Conservation (phyloP, 2,329 filamentous ascomycete species). For the Microcera coccophila region DNA sequence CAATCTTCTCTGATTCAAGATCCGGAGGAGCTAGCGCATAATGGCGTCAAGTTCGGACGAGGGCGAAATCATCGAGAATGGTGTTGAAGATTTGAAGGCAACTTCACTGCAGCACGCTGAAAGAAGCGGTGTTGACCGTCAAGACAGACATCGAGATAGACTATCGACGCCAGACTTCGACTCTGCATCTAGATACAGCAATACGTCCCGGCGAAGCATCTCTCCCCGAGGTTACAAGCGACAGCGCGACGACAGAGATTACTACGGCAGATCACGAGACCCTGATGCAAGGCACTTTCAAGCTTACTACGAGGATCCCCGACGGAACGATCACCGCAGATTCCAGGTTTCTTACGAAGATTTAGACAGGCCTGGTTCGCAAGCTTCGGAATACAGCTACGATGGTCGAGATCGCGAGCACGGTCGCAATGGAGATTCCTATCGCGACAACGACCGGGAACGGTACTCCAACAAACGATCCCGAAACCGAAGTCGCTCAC, state of each 20-base stretch:
- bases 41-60: slow-evolving; percentile 68
- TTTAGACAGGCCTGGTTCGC: slow-evolving; percentile 49
- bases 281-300: slow-evolving; percentile 58
- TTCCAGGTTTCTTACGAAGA: slow-evolving; percentile 53
- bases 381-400: slow-evolving; percentile 42
- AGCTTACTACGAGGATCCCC: slow-evolving; percentile 58
- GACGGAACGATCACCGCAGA: slow-evolving; percentile 45
- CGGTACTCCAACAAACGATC: slow-evolving; percentile 50
- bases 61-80: slow-evolving; percentile 78
- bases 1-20: slow-evolving; percentile 22
- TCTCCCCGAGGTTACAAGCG: slow-evolving; percentile 68
- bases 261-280: slow-evolving; percentile 42
- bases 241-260: slow-evolving; percentile 58
- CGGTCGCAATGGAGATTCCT: slow-evolving; percentile 27
- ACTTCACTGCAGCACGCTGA: slow-evolving; percentile 74
- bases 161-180: slow-evolving; percentile 55
- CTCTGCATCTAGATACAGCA: slow-evolving; percentile 41
- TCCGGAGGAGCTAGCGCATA: slow-evolving; percentile 21
- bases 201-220: slow-evolving; percentile 45
- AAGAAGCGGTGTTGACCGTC: slow-evolving; percentile 87
- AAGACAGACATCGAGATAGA: slow-evolving; percentile 71
- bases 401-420: slow-evolving; percentile 50
- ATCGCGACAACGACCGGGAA: slow-evolving; percentile 44
- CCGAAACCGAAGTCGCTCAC: slow-evolving; percentile 53
- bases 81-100: slow-evolving; percentile 69